These are phyloP conservation scores for Microdochium trichocladiopsis DNA, from an alignment of 2,329 filamentous ascomycete species.

Conservation along the genomic window DNA sequence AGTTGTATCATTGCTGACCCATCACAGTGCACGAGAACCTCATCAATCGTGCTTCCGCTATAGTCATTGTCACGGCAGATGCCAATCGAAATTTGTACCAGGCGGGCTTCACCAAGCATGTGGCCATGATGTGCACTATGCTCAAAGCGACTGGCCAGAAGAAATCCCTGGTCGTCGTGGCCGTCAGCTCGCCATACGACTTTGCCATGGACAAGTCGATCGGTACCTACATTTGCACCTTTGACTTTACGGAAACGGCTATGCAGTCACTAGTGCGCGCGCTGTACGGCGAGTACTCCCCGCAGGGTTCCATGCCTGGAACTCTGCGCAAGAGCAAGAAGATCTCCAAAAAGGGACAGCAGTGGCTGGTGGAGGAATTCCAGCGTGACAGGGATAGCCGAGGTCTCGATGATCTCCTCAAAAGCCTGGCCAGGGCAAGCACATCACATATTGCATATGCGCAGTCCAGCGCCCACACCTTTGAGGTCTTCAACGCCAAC, in stretches of 20 bases:
- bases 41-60: conserved; percentile 79
- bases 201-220: conserved; percentile 90
- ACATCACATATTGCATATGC: conserved; percentile 64
- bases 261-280: conserved; percentile 78
- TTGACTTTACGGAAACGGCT: conserved; percentile 91
- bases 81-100: conserved; percentile 93
- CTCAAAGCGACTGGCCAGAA: conserved; percentile 69
- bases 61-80: conserved; percentile 88
- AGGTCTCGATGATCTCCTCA: conserved; percentile 69
- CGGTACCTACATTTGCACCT: conserved; percentile 89
- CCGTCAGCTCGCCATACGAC: conserved; percentile 93
- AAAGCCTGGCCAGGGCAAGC: conserved; percentile 59
- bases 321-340: conserved; percentile 84
- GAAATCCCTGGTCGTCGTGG: conserved; percentile 84
- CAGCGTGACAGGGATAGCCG: conserved; percentile 69
- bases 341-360: conserved; percentile 79
- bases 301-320: conserved; percentile 55
- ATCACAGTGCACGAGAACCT: conserved; percentile 74
- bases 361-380: conserved; percentile 91
- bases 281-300: conserved; percentile 67
- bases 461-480: conserved; percentile 64
- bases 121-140: conserved; percentile 91
- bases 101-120: conserved; percentile 90
- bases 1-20: conserved; percentile 11
- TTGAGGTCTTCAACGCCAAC: conserved; percentile 63